phyloP scores from a whole-genome alignment of 2,329 filamentous ascomycete genomes.

The Alternaria angustiovoidea region DNA sequence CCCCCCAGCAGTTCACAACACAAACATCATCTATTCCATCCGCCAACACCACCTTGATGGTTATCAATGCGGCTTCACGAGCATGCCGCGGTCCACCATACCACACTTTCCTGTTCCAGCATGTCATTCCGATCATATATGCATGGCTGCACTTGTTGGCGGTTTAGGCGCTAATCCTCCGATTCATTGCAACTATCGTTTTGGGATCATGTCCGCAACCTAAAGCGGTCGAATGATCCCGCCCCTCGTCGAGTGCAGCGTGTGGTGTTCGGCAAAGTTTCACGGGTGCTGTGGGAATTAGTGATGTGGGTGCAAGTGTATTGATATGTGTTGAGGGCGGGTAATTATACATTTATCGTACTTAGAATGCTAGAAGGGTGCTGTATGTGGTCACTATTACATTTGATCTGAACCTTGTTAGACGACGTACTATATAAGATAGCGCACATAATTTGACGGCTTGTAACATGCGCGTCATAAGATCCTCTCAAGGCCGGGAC shows the following conservation, averaged over 20 bases:
- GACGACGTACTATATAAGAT: background rate
- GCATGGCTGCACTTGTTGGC: constrained; percentile 4
- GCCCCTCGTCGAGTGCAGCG: constrained; percentile 1
- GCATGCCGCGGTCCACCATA: constrained; percentile 1
- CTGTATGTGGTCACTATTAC: background rate
- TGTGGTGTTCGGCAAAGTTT: constrained; percentile 6
- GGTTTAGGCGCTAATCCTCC: constrained; percentile 16
- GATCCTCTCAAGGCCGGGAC: background rate
- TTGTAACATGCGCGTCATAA: background rate
- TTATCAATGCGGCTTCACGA: background rate
- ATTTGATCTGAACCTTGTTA: background rate
- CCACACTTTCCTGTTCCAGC: constrained; percentile 18
- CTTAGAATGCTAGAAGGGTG: background rate
- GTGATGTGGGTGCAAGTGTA: constrained; percentile 6
- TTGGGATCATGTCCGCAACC: constrained; percentile 19
- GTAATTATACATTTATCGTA: background rate
- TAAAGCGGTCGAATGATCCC: constrained; percentile 13
- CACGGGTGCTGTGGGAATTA: background rate
- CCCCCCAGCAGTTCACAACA: constrained; percentile 12
- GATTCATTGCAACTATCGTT: constrained; percentile 26
- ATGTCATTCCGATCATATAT: constrained; percentile 6
- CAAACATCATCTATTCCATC: constrained; percentile 6
- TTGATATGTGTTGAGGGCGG: background rate
- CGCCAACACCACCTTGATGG: constrained; percentile 11
- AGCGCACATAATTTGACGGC: background rate